These are phyloP conservation scores for Macadamia tetraphylla DNA, from an alignment of 164 flowering plant species.

Conservation along the genomic window DNA sequence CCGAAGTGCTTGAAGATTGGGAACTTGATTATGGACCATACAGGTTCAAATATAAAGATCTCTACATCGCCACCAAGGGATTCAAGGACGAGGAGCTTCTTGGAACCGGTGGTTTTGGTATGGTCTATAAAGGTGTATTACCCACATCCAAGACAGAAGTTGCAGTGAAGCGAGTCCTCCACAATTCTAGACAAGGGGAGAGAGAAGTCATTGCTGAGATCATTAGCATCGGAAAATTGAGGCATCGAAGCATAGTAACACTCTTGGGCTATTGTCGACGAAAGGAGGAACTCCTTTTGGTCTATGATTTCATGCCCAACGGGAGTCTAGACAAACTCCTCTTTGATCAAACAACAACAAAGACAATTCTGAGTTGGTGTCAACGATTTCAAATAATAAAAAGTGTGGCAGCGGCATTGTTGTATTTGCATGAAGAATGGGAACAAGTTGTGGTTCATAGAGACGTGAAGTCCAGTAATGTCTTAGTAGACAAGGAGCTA, in stretches of 20 bases:
- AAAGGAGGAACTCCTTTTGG: constrained; percentile 34
- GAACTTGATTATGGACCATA: constrained; percentile 26
- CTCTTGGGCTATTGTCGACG: constrained; percentile 44
- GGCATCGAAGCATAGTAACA: constrained; percentile 43
- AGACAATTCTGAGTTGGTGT: constrained; percentile 21
- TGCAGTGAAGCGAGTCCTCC: constrained; percentile 42
- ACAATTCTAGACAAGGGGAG: constrained; percentile 37
- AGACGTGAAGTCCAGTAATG: constrained; percentile 47
- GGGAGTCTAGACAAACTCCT: constrained; percentile 45
- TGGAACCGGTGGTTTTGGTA: constrained; percentile 36
- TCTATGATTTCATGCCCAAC: constrained; percentile 43
- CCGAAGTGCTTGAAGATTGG: constrained; percentile 39
- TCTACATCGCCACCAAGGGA: constrained; percentile 25
- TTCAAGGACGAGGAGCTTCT: constrained; percentile 20
- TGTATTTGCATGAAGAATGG: constrained; percentile 51
- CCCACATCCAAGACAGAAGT: constrained; percentile 18
- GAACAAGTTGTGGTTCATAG: constrained; percentile 46
- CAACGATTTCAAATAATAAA: constrained; percentile 25
- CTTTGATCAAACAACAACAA: constrained; percentile 1
- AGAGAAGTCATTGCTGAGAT: constrained; percentile 41
- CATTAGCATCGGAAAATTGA: constrained; percentile 32
- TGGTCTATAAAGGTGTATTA: constrained; percentile 32
- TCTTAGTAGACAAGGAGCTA: constrained; percentile 33
- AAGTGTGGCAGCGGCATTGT: constrained; percentile 28
- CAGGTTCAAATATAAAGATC: constrained; percentile 21